phyloP scores from a whole-genome alignment of 139 green algal species.

The Closterium sp. region DNA sequence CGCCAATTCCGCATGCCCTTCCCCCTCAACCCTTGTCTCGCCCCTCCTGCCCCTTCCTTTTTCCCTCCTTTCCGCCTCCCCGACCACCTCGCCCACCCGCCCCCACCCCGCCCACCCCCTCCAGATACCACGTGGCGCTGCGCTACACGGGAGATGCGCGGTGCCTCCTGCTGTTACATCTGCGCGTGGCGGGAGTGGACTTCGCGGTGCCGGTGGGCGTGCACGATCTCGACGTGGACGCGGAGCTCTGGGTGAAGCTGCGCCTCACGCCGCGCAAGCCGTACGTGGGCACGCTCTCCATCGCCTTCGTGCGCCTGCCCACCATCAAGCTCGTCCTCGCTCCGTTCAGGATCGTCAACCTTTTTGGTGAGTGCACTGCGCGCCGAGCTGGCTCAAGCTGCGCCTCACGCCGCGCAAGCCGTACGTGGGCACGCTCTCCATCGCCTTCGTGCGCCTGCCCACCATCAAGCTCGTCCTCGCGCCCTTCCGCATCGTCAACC shows the following conservation, averaged over 20 bases:
- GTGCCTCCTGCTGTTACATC: slow-evolving; percentile 36
- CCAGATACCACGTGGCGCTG: slow-evolving; percentile 45
- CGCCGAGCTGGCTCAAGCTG: too few species aligned
- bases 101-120: not conserved
- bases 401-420: slow-evolving; percentile 89
- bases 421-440: slow-evolving; percentile 83
- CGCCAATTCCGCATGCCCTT: too few species aligned
- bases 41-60: not conserved
- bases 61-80: not conserved
- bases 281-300: slow-evolving; percentile 83
- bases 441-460: slow-evolving; percentile 87
- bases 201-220: slow-evolving; percentile 77
- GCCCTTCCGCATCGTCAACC: slow-evolving; percentile 54
- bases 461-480: slow-evolving; percentile 71
- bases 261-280: slow-evolving; percentile 86
- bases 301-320: slow-evolving; percentile 87
- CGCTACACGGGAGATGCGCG: slow-evolving; percentile 45
- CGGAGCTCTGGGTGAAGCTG: slow-evolving; percentile 91
- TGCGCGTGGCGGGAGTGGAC: slow-evolving; percentile 14
- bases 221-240: slow-evolving; percentile 90
- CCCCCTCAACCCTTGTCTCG: too few species aligned
- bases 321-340: slow-evolving; percentile 71
- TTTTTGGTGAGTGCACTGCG: slow-evolving; percentile 44
- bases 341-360: slow-evolving; percentile 52
- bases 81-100: not conserved